phyloP scores from a whole-genome alignment of 2,329 filamentous ascomycete species.

The Neoarthrinium moseri region DNA sequence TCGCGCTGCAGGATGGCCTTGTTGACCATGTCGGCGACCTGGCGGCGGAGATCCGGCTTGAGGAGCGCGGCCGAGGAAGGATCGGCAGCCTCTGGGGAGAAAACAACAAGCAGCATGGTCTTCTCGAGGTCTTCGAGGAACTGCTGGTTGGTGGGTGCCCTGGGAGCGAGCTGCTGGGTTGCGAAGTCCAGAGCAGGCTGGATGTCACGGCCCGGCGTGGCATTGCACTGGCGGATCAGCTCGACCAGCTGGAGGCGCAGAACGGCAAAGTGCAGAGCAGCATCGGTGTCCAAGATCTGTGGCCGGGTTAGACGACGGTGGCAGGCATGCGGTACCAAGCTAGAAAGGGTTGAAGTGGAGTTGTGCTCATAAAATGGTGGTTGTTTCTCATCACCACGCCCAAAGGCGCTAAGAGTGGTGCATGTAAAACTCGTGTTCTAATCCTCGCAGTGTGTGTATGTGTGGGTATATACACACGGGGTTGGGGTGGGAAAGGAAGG shows the following conservation, averaged over 20 bases:
- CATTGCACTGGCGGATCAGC: slow-evolving; percentile 76
- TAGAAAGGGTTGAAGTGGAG: slow-evolving; percentile 1
- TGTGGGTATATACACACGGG: background rate
- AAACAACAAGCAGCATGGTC: slow-evolving; percentile 90
- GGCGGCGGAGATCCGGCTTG: slow-evolving; percentile 73
- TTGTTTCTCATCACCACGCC: slow-evolving; percentile 87
- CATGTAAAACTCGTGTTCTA: slow-evolving; percentile 89
- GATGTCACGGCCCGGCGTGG: slow-evolving; percentile 68
- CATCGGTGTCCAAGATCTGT: slow-evolving; percentile 84
- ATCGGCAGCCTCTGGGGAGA: slow-evolving; percentile 76
- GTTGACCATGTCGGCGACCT: slow-evolving; percentile 87
- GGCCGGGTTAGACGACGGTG: slow-evolving; percentile 14
- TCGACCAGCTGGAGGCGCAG: slow-evolving; percentile 91
- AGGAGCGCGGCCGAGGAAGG: slow-evolving; percentile 75
- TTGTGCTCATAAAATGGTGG: slow-evolving; percentile 69
- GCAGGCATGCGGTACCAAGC: background rate
- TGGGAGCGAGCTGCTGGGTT: slow-evolving; percentile 79
- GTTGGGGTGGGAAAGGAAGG: too few relatives aligned
- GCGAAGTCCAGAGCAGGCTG: slow-evolving; percentile 82
- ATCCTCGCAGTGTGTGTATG: slow-evolving; percentile 67
- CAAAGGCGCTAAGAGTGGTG: slow-evolving; percentile 97
- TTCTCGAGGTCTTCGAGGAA: slow-evolving; percentile 87
- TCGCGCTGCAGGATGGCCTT: slow-evolving; percentile 78
- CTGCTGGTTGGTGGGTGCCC: slow-evolving; percentile 75
- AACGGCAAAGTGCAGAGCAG: slow-evolving; percentile 83